Conservation (phyloP, 495 filamentous ascomycete genomes). For the Trichoderma asperelloides region DNA sequence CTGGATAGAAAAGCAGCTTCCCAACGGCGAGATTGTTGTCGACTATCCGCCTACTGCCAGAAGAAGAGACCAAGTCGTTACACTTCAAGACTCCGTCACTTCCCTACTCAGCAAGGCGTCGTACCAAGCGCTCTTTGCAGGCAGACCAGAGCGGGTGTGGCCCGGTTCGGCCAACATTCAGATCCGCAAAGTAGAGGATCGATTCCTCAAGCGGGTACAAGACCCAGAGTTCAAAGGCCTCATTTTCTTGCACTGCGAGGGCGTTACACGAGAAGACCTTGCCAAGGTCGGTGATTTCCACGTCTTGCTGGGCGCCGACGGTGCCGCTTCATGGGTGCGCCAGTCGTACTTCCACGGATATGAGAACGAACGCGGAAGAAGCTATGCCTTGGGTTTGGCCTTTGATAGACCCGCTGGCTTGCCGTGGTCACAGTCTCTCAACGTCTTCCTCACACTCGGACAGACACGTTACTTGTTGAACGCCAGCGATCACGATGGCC, state of each 20-base stretch:
- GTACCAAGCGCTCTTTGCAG: constrained; percentile 22
- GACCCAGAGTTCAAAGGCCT: constrained; percentile 22
- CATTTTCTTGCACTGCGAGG: constrained; percentile 27
- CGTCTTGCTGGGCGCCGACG: constrained; percentile 28
- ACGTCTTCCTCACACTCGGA: constrained; percentile 31
- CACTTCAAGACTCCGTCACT: constrained; percentile 26
- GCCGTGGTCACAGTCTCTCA: constrained; percentile 31
- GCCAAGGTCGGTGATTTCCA: constrained; percentile 30
- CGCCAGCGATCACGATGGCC: constrained; percentile 28
- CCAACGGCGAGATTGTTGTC: constrained; percentile 7
- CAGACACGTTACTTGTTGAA: constrained; percentile 32
- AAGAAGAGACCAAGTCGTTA: constrained; percentile 26
- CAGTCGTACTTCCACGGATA: constrained; percentile 28
- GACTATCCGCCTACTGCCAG: constrained; percentile 22
- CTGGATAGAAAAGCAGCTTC: constrained; percentile 16
- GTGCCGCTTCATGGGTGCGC: constrained; percentile 28
- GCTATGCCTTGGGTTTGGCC: constrained; percentile 29
- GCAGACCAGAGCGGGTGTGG: constrained; percentile 25
- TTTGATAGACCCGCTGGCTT: constrained; percentile 27
- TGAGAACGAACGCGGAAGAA: constrained; percentile 29
- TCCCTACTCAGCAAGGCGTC: constrained; percentile 20
- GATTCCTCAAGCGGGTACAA: constrained; percentile 27
- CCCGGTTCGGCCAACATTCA: constrained; percentile 28
- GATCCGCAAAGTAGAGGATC: constrained; percentile 33
- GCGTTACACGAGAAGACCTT: constrained; percentile 23